Evolutionary conservation across 148 eudicot species (phyloP), one percentile per base, ranked within the genome.

Genomic region (Amaranthus cruentus): DNA sequence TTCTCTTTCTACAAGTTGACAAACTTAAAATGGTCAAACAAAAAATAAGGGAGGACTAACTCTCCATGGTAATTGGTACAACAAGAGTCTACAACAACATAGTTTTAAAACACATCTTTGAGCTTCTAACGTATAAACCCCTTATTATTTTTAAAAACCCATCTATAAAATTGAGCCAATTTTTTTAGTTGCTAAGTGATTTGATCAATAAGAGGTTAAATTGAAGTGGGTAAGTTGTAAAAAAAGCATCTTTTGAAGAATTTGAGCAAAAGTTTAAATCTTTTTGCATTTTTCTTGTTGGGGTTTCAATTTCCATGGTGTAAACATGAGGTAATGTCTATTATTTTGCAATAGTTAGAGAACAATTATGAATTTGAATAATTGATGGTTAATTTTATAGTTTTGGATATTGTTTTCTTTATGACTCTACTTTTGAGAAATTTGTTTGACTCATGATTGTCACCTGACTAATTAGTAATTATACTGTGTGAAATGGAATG

Each of bases 221-320:
- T 64, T 58, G 47, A 80, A 76, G 55, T 80, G 75, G 83, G 83
- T 80, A 80, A 52, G 79, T 66, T 65, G 49, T 71, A 66, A 51
- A 57, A 46, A 4, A 51, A 65, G 69, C 76, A 44, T 51, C 6
- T 71, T 28, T 75, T 71, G 42, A 1, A 64, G 54, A 66, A 58
- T 68, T 50, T 0, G 38, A 28, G 38, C 2, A 28, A 28, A 28
- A 28, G 38, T 28, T 28, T 2, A 28, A 28, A 28, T 28, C 38
- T 28, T 28, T 28, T 28, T 28, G 4, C 14, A 6, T 28, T 9
- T 46, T 64, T 42, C 8, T 51, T 65, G 61, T 60, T 72, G 56
- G 38, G 74, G 48, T 62, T n/a, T 21, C 43, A 47, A 75, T 28
- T 28, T 28, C 38, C 38, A 28, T 28, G 38, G 38, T 28, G 38